Evolutionary conservation across 2,329 filamentous ascomycete species (phyloP).

Genomic region (Golovinomyces cichoracearum): DNA sequence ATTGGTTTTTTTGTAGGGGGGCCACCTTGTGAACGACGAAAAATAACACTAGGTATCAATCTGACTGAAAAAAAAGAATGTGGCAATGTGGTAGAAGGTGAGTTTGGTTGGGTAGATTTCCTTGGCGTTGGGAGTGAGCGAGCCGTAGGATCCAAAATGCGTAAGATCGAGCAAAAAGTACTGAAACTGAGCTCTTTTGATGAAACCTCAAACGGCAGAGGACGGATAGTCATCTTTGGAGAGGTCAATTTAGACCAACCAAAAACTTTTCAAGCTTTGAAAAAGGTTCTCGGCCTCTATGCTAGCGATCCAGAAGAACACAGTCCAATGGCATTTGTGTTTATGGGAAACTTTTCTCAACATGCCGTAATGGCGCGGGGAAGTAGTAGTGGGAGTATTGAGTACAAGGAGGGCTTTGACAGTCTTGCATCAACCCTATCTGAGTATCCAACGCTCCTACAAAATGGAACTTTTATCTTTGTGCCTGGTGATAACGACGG

Average conservation of each 20-base stretch:
- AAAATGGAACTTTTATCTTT: conserved; percentile 63
- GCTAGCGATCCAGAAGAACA: conserved; percentile 34
- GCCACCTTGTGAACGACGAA: conserved; percentile 67
- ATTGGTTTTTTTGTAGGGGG: conserved; percentile 75
- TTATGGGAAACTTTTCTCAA: conserved; percentile 62
- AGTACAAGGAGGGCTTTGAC: conserved; percentile 94
- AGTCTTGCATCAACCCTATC: conserved; percentile 55
- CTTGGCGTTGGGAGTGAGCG: conserved; percentile 74
- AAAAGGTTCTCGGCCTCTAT: conserved; percentile 53
- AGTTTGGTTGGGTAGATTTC: conserved; percentile 95
- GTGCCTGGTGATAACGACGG: conserved; percentile 91
- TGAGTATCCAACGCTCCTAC: conserved; percentile 60
- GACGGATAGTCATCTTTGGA: conserved; percentile 47
- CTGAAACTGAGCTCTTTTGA: conserved; percentile 18
- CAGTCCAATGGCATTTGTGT: conserved; percentile 51
- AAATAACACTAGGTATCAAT: conserved; percentile 45
- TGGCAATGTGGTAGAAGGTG: conserved; percentile 39
- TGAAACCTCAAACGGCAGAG: conserved; percentile 17
- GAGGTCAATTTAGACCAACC: conserved; percentile 73
- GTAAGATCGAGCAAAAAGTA: conserved; percentile 45
- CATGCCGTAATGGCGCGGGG: conserved; percentile 40
- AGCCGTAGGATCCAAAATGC: conserved; percentile 60
- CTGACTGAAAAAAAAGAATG: conserved; percentile 28
- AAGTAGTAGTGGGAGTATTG: conserved; percentile 56
- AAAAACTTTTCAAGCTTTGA: conserved; percentile 53